These are phyloP conservation scores for Candida qinlingensis DNA, from an alignment of 805 yeast species.

Conservation along the genomic window DNA sequence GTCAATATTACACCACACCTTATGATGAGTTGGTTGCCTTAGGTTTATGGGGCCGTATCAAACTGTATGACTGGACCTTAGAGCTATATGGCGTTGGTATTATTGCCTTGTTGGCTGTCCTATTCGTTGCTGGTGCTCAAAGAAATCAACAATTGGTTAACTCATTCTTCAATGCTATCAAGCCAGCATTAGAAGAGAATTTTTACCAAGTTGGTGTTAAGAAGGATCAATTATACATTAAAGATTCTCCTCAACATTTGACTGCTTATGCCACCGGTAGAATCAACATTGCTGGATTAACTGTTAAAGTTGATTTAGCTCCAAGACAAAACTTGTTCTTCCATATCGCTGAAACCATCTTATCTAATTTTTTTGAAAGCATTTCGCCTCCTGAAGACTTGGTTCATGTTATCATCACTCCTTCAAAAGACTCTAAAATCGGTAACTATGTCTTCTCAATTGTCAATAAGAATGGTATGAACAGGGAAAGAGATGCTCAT, in stretches of 20 bases:
- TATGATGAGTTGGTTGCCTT: slow-evolving; percentile 52
- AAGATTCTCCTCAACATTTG: slow-evolving; percentile 55
- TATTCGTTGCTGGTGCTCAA: slow-evolving; percentile 54
- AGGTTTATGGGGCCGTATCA: slow-evolving; percentile 54
- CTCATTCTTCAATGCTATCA: slow-evolving; percentile 44
- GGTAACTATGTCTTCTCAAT: slow-evolving; percentile 71
- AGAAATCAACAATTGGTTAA: slow-evolving; percentile 54
- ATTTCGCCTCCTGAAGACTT: slow-evolving; percentile 52
- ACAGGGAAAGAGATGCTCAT: slow-evolving; percentile 63
- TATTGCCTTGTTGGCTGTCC: slow-evolving; percentile 41
- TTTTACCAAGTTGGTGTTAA: slow-evolving; percentile 75
- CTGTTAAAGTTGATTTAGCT: slow-evolving; percentile 55
- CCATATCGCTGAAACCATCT: slow-evolving; percentile 55
- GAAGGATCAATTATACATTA: slow-evolving; percentile 39
- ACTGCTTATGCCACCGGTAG: slow-evolving; percentile 87
- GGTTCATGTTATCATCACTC: slow-evolving; percentile 56
- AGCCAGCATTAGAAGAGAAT: slow-evolving; percentile 53
- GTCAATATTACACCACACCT: slow-evolving; percentile 26
- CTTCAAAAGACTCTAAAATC: slow-evolving; percentile 33
- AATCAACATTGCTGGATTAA: slow-evolving; percentile 59
- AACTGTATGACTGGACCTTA: slow-evolving; percentile 67
- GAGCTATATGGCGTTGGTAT: slow-evolving; percentile 56
- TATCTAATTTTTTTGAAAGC: slow-evolving; percentile 54
- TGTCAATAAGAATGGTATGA: slow-evolving; percentile 82
- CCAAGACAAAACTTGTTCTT: slow-evolving; percentile 78